Base-by-base conservation (phyloP, 2,329 filamentous ascomycete genomes). In the Acephala macrosclerotiorum region DNA sequence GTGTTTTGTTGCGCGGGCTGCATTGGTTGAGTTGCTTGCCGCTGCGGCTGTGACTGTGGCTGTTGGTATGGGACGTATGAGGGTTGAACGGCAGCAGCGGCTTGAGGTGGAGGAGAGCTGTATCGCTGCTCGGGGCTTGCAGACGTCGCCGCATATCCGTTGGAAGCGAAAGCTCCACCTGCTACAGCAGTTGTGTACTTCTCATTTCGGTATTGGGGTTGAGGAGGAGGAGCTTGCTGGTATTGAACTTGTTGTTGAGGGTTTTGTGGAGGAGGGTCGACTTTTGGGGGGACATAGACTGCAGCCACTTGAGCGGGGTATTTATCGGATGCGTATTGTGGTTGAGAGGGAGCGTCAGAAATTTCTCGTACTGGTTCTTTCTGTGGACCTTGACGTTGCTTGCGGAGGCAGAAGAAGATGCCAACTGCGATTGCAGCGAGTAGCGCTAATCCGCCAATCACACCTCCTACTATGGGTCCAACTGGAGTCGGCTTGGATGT, bases 381-480 rank as follows among this genome's bases (percentile, higher is more conserved):
- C 16, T 47, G 58, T 60, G 35, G 9, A n/a, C 49, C 42, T 33
- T 51, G 45, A 40, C 58, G 58, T 49, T 60, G 45, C n/a, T 20
- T 49, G 22, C 58, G 58, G 3, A 60, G 42, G 26, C 33, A 60
- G 40, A 60, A 33, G 40, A 60, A 60, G 33, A 60, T 49, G 11
- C 58, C 58, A 7, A 22, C 42, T 33, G 26, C 26, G 25, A 60
- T 16, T 49, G n/a, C 58, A 25, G 58, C 58, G 18, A 60, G 11
- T 25, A 60, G 40, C 14, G 58, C 58, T 18, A 60, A 22, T 3
- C 58, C 58, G 35, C 58, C 58, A 36, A 60, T 51, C 2, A 60
- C 58, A 6, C 58, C 58, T 9, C 58, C 58, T 11, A 60, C 58
- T 18, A 60, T 60, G 29, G 58, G 35, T 8, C 58, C 58, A 42